Evolutionary conservation across 306 rosid species (phyloP).

Genomic region (Senna siamea): DNA sequence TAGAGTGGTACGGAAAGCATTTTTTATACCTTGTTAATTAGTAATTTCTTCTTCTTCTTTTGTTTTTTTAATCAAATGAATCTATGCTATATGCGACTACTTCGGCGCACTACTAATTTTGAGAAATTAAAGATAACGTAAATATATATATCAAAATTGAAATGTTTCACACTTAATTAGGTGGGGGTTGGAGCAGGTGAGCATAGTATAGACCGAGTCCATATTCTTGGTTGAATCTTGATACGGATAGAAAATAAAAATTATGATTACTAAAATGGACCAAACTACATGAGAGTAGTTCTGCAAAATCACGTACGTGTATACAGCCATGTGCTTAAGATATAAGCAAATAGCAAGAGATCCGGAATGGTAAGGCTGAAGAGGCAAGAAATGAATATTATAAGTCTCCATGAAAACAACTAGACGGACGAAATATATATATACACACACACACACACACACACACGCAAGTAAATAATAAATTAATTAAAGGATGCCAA

Average conservation of each 20-base stretch:
- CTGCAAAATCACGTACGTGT: conserved; percentile 26
- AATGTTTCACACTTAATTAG: too few species aligned
- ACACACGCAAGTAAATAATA: too few species aligned
- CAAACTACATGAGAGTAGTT: conserved; percentile 6
- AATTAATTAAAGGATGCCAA: too few species aligned
- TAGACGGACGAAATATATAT: too few species aligned
- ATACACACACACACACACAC: too few species aligned
- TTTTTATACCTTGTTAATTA: conserved; percentile 30
- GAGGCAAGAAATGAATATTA: too few species aligned
- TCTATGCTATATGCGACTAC: background rate
- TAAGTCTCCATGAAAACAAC: too few species aligned
- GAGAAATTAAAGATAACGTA: background rate
- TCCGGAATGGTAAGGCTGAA: too few species aligned
- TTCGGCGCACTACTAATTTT: background rate
- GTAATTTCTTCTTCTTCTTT: conserved; percentile 21
- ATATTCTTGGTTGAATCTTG: too few species aligned
- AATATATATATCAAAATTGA: background rate
- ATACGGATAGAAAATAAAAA: too few species aligned
- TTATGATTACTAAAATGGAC: conserved; percentile 25
- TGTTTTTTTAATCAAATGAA: conserved; percentile 5
- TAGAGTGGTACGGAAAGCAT: conserved; percentile 35
- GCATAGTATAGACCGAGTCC: too few species aligned
- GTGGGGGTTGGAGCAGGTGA: background rate
- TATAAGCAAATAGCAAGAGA: conserved; percentile 37
- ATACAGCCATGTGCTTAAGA: conserved; percentile 43